Evolutionary conservation across 2,329 filamentous ascomycete genomes (phyloP), one percentile per base, ranked within the genome.

Genomic region (Penicillium hesseltinei): DNA sequence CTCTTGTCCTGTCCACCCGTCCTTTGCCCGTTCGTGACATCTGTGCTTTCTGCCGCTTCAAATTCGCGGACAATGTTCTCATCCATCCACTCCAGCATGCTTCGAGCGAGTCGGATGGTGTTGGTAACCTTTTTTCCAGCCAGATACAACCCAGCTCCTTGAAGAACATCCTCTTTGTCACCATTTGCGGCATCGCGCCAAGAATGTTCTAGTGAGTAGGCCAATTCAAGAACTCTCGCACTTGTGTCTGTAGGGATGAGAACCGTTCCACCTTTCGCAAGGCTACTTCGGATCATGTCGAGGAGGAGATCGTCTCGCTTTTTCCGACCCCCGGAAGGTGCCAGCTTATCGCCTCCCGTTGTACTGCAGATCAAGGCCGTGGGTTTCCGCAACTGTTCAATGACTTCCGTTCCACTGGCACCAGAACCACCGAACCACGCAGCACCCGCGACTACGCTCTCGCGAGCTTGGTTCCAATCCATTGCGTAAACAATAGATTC

Each of bases 1-100:
- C 69, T 67, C 49, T 76, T 73, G 19, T 79, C 73, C 39, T 72
- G 71, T 13, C 66, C 67, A 47, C 71, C 67, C 44, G 67, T 59
- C 47, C 71, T 68, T 61, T 80, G 80, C 29, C 69, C 67, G 10
- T 66, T 65, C 7, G 67, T 66, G 51, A 67, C 69, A 55, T 78
- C 75, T 25, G 70, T 72, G 36, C 76, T 75, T 57, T 78, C 75
- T 1, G 75, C 80, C 17, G 88, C 86, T 71, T 96, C 92, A 60
- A 96, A 95, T 67, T 97, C 93, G 54, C 92, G 87, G 42, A 96
- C 89, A 58, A 99, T 95, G 57, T 87, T 88, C 69, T 97, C 92
- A 70, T 97, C 92, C 92, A 99, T 97, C 94, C 94, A 99, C 71
- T 99, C 94, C 33, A 99, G 80, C 90, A 99, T 96, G 73, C 93